These are phyloP conservation scores for Macrophomina pseudophaseolina DNA, from an alignment of 2,329 filamentous ascomycete genomes.

Conservation along the genomic window DNA sequence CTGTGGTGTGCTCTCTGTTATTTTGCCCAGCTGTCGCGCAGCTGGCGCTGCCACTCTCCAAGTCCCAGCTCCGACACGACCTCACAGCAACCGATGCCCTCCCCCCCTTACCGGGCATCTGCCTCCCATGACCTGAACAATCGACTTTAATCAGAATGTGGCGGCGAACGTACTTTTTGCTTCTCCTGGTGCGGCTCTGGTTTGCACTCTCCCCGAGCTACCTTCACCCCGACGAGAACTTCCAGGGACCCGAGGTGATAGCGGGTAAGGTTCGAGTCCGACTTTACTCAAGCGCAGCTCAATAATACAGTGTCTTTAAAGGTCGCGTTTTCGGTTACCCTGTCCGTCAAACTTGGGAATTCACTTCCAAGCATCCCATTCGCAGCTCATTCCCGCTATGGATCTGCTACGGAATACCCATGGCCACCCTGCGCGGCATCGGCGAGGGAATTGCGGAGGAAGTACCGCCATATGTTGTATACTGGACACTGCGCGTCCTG, in stretches of 20 bases:
- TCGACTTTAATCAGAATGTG: conserved; percentile 66
- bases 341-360: conserved; percentile 92
- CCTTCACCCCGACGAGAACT: conserved; percentile 97
- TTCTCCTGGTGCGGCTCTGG: conserved; percentile 87
- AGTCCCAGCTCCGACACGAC: neutral
- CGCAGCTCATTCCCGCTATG: conserved; percentile 96
- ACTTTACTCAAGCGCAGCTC: conserved; percentile 25
- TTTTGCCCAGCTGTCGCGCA: neutral
- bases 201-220: conserved; percentile 95
- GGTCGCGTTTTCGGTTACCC: conserved; percentile 93
- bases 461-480: conserved; percentile 83
- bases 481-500: conserved; percentile 83
- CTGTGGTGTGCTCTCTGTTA: conserved; percentile 1
- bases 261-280: conserved; percentile 69
- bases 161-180: conserved; percentile 84
- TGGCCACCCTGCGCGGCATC: conserved; percentile 90
- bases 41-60: neutral
- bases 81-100: neutral
- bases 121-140: conserved; percentile 9
- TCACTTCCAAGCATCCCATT: conserved; percentile 84
- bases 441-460: conserved; percentile 84
- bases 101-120: neutral
- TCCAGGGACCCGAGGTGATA: conserved; percentile 96
- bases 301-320: conserved; percentile 45
- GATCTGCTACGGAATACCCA: conserved; percentile 91